Evolutionary conservation across 2,329 filamentous ascomycete species (phyloP).

Genomic region (Trichoderma guizhouense): DNA sequence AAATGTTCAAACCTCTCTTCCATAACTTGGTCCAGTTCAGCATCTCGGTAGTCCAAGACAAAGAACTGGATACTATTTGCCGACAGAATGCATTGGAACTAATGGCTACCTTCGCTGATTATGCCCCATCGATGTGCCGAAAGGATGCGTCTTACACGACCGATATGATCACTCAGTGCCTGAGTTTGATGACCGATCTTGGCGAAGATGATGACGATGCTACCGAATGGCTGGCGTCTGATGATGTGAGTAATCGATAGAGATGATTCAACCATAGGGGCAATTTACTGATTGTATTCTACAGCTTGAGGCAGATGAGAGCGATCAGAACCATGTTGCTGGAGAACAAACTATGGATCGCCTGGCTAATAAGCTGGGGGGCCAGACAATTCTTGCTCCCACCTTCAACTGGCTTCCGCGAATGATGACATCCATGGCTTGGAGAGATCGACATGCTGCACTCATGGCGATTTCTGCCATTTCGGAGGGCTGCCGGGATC

Average conservation of each 20-base stretch:
- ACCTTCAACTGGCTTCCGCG: constrained; percentile 96
- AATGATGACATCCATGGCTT: constrained; percentile 94
- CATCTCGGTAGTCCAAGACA: constrained; percentile 91
- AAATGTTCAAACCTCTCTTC: constrained; percentile 97
- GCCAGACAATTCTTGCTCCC: constrained; percentile 84
- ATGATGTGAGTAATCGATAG: constrained; percentile 64
- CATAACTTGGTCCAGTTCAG: constrained; percentile 89
- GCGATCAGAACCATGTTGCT: constrained; percentile 93
- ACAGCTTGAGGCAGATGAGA: constrained; percentile 89
- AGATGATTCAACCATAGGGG: not conserved
- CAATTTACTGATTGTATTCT: constrained; percentile 27
- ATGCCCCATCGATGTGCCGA: constrained; percentile 88
- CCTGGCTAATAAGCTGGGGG: constrained; percentile 93
- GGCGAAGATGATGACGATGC: constrained; percentile 93
- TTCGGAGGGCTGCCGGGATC: constrained; percentile 90
- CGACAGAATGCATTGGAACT: constrained; percentile 94
- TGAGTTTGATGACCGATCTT: constrained; percentile 97
- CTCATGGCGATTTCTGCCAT: constrained; percentile 99
- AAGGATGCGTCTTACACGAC: constrained; percentile 89
- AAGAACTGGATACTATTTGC: constrained; percentile 84
- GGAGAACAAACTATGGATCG: constrained; percentile 99
- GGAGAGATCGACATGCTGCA: constrained; percentile 93
- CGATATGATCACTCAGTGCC: constrained; percentile 97
- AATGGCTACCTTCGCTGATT: constrained; percentile 97
- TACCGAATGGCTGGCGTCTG: constrained; percentile 84